These are phyloP conservation scores for Tetraselmis chui DNA, from an alignment of 139 green algal genomes.

Conservation along the genomic window DNA sequence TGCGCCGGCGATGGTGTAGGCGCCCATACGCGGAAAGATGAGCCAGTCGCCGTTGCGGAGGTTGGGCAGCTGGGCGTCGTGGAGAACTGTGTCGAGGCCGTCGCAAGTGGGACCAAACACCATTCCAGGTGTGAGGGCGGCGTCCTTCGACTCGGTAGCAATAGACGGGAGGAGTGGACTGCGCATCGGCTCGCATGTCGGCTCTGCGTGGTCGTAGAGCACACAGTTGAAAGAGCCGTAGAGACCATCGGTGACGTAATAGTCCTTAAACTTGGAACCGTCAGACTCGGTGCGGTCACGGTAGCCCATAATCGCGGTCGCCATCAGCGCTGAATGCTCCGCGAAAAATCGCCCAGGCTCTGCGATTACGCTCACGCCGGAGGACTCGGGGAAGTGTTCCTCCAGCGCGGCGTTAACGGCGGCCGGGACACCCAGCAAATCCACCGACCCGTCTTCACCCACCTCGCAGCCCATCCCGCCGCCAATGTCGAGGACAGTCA, in stretches of 20 bases:
- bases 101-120: slow-evolving; percentile 51
- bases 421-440: slow-evolving; percentile 63
- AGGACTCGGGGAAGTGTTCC: slow-evolving; percentile 68
- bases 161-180: neutral
- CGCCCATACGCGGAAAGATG: slow-evolving; percentile 82
- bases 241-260: slow-evolving; percentile 77
- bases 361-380: slow-evolving; percentile 75
- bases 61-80: slow-evolving; percentile 48
- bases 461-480: slow-evolving; percentile 85
- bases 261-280: too few species aligned
- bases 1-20: slow-evolving; percentile 84
- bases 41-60: slow-evolving; percentile 89
- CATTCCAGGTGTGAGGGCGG: slow-evolving; percentile 10
- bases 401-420: slow-evolving; percentile 82
- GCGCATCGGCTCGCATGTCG: neutral
- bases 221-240: slow-evolving; percentile 97
- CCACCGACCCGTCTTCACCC: slow-evolving; percentile 49
- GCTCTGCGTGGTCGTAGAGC: slow-evolving; percentile 57
- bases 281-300: neutral
- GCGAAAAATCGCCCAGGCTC: slow-evolving; percentile 97
- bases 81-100: slow-evolving; percentile 35
- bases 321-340: slow-evolving; percentile 54
- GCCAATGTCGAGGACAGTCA: slow-evolving; percentile 92
- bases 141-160: neutral
- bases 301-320: neutral